Evolutionary conservation across 2,329 filamentous ascomycete species (phyloP).

Genomic region (Cordyceps pruinosa): DNA sequence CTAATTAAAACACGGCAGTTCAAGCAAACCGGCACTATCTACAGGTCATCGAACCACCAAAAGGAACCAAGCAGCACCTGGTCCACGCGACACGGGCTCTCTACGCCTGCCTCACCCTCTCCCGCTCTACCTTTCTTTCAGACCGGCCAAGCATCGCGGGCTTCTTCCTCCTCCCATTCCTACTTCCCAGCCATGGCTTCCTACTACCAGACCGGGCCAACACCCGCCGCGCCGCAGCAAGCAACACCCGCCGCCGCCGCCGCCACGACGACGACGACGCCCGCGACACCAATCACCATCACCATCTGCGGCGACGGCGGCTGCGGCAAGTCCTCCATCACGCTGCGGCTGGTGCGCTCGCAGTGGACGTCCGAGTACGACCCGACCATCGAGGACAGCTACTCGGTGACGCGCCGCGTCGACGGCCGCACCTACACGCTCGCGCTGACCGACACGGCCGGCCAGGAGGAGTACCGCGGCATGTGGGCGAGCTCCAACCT

Average conservation of each 20-base stretch:
- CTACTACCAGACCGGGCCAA: neutral
- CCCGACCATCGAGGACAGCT: constrained; percentile 77
- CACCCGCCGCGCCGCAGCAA: neutral
- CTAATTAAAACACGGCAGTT: neutral
- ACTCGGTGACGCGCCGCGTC: constrained; percentile 72
- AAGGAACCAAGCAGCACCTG: too few relatives aligned
- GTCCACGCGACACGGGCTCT: too few relatives aligned
- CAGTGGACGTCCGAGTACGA: constrained; percentile 82
- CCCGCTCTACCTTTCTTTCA: too few relatives aligned
- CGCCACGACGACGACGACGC: neutral
- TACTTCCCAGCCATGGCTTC: neutral
- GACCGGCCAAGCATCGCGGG: too few relatives aligned
- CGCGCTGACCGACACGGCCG: constrained; percentile 73
- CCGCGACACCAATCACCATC: constrained; percentile 57
- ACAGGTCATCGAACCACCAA: too few relatives aligned
- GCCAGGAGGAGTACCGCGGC: constrained; percentile 84
- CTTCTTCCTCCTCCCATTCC: too few relatives aligned
- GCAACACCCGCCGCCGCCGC: neutral
- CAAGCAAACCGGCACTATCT: neutral
- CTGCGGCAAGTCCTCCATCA: constrained; percentile 80
- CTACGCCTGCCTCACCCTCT: too few relatives aligned
- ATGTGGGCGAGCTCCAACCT: constrained; percentile 80
- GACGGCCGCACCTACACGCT: constrained; percentile 78
- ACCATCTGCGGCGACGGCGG: constrained; percentile 84
- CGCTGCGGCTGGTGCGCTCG: constrained; percentile 70